Conservation (phyloP, 805 yeast species). For the Yarrowia sp. region DNA sequence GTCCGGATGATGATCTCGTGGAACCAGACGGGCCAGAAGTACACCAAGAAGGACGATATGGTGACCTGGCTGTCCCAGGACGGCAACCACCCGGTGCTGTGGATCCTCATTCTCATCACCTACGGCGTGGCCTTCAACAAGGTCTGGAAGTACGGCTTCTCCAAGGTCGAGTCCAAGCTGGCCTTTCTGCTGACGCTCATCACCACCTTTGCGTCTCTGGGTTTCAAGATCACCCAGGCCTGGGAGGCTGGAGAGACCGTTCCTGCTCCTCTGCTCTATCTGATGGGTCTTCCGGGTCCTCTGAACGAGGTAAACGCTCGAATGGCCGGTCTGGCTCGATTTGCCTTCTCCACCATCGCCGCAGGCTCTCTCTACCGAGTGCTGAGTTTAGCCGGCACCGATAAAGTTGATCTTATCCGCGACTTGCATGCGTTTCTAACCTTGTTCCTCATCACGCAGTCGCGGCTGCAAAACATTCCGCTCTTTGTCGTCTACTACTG, state of each 20-base stretch:
- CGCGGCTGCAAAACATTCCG: constrained; percentile 56
- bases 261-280: constrained; percentile 40
- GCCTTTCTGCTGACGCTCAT: constrained; percentile 50
- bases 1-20: constrained; percentile 71
- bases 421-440: constrained; percentile 28
- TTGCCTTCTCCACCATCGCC: constrained; percentile 35
- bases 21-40: constrained; percentile 90
- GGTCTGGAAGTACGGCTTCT: constrained; percentile 32
- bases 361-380: constrained; percentile 31
- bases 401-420: neutral
- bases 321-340: constrained; percentile 35
- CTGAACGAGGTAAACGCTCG: constrained; percentile 28
- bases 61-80: constrained; percentile 43
- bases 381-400: neutral
- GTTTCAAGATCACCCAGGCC: constrained; percentile 56
- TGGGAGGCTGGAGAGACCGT: constrained; percentile 53
- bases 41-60: constrained; percentile 50
- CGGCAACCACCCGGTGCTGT: constrained; percentile 39
- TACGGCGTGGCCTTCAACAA: constrained; percentile 36
- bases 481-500: constrained; percentile 45
- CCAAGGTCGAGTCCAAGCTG: constrained; percentile 36
- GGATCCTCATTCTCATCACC: constrained; percentile 51
- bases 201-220: constrained; percentile 46
- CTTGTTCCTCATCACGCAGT: constrained; percentile 53
- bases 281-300: constrained; percentile 27